A percentile compares a stretch with the other conserved stretches of the same genome.
phyloP scores from a whole-genome alignment of 306 rosid genomes.

The Cucurbita pepo region DNA sequence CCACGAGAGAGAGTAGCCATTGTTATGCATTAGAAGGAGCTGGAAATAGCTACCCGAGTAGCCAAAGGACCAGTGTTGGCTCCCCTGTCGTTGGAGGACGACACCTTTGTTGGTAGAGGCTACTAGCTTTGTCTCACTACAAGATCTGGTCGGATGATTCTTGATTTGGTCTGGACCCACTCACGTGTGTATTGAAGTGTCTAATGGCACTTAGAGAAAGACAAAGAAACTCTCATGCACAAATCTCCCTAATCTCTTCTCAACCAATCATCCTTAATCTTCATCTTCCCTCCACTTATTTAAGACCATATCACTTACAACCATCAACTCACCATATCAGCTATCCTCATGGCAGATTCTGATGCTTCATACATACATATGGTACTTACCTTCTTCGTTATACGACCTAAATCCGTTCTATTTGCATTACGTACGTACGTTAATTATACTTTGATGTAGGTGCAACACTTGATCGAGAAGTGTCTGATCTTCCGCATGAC shows the following conservation, averaged over 20 bases:
- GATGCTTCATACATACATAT: conserved; percentile 59
- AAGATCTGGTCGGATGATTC: neutral
- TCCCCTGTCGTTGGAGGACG: neutral
- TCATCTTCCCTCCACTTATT: conserved; percentile 21
- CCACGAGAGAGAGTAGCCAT: neutral
- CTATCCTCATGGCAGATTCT: conserved; percentile 15
- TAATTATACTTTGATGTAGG: conserved; percentile 17
- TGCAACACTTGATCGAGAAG: conserved; percentile 94
- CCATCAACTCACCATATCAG: neutral
- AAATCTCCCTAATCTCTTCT: conserved; percentile 50
- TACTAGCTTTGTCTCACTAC: neutral
- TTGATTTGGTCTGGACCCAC: neutral
- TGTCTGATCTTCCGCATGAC: conserved; percentile 80
- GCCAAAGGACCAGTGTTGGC: neutral
- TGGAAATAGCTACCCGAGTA: neutral
- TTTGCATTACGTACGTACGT: neutral
- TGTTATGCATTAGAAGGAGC: neutral
- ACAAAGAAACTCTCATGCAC: conserved; percentile 27
- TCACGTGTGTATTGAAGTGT: neutral
- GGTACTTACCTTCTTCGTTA: conserved; percentile 24
- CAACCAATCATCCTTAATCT: conserved; percentile 72
- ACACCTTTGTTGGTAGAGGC: neutral
- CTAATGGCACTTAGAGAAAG: neutral
- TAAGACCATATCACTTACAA: neutral
- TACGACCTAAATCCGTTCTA: neutral